Evolutionary conservation across 2,329 filamentous ascomycete genomes (phyloP).

Genomic region (Aspergillus melleus): DNA sequence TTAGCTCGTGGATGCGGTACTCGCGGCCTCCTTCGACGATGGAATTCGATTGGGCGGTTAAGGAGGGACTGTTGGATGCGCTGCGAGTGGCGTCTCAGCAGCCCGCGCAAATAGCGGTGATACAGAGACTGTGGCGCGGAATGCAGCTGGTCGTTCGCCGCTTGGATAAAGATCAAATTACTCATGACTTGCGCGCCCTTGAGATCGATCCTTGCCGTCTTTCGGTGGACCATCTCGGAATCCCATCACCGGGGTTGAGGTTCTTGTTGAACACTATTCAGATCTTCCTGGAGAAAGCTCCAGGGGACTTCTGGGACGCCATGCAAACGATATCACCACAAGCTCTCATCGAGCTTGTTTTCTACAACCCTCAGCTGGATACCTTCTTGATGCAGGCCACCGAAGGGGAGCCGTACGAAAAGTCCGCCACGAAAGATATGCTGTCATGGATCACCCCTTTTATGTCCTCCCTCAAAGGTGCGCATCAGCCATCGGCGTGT

Average conservation of each 20-base stretch:
- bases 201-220: slow-evolving; percentile 67
- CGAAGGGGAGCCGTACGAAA: slow-evolving; percentile 53
- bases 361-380: slow-evolving; percentile 68
- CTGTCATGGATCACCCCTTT: slow-evolving; percentile 79
- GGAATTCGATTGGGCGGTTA: slow-evolving; percentile 87
- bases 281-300: slow-evolving; percentile 70
- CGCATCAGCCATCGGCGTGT: slow-evolving; percentile 76
- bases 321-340: slow-evolving; percentile 78
- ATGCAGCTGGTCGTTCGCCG: slow-evolving; percentile 71
- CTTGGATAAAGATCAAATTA: slow-evolving; percentile 72
- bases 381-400: slow-evolving; percentile 53
- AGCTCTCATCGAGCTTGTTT: slow-evolving; percentile 79
- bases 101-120: slow-evolving; percentile 52
- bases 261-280: slow-evolving; percentile 70
- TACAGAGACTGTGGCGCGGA: slow-evolving; percentile 78
- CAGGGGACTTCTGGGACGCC: slow-evolving; percentile 83
- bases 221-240: slow-evolving; percentile 65
- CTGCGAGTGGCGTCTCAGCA: slow-evolving; percentile 63
- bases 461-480: slow-evolving; percentile 71
- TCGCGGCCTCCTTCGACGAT: slow-evolving; percentile 63
- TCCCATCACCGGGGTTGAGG: slow-evolving; percentile 62
- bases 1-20: slow-evolving; percentile 66
- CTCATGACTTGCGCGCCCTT: slow-evolving; percentile 74
- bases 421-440: slow-evolving; percentile 61
- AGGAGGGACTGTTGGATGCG: slow-evolving; percentile 67